These are phyloP conservation scores for Wickerhamiella cacticola DNA, from an alignment of 805 yeast species.

Conservation along the genomic window DNA sequence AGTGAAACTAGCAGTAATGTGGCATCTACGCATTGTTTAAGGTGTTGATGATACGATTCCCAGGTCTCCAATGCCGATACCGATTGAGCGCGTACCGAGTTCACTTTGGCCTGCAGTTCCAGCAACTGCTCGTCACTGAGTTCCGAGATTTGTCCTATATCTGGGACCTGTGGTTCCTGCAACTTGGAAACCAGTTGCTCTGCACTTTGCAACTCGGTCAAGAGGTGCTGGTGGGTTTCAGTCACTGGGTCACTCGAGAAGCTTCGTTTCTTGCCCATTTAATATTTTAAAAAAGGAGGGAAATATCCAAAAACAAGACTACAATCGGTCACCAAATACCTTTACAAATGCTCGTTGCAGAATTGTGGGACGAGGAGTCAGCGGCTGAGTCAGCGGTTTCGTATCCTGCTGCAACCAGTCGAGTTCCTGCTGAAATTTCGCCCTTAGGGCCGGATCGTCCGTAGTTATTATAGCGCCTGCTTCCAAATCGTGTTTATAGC, in stretches of 20 bases:
- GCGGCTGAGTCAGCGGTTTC: conserved; percentile 41
- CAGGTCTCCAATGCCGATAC: conserved; percentile 14
- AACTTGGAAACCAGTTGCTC: background rate
- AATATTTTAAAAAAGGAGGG: background rate
- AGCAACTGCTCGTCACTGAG: conserved; percentile 9
- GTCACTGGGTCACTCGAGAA: conserved; percentile 11
- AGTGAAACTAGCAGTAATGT: conserved; percentile 18
- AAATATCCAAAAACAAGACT: background rate
- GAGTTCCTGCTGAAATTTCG: conserved; percentile 49
- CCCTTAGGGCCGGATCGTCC: conserved; percentile 45
- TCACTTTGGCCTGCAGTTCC: conserved; percentile 1
- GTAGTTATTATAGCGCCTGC: conserved; percentile 75
- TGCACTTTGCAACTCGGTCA: conserved; percentile 8
- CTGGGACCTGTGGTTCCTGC: conserved; percentile 1
- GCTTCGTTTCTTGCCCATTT: conserved; percentile 6
- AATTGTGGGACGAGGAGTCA: conserved; percentile 51
- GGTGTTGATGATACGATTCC: conserved; percentile 19
- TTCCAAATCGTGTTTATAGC: conserved; percentile 79
- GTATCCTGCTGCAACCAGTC: conserved; percentile 47
- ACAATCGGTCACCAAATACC: conserved; percentile 26
- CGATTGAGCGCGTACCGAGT: background rate
- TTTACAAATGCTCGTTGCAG: conserved; percentile 29
- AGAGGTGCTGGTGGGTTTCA: conserved; percentile 10
- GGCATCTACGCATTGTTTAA: conserved; percentile 22
- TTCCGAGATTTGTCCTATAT: background rate